Conservation (phyloP, 495 filamentous ascomycete genomes). For the Daldinia decipiens region DNA sequence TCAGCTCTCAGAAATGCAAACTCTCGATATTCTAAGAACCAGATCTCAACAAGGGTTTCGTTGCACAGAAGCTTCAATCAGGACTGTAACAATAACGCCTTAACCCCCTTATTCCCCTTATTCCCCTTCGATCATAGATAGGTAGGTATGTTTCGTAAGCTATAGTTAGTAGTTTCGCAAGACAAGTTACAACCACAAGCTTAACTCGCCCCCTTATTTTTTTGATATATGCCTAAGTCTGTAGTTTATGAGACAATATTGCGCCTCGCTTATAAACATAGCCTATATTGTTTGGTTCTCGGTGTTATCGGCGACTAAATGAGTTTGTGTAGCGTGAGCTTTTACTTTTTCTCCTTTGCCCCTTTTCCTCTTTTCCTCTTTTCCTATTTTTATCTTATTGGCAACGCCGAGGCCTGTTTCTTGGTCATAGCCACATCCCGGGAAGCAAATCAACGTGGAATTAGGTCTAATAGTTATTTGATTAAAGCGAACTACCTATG, state of each 20-base stretch:
- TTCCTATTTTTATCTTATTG: slow-evolving; percentile 7
- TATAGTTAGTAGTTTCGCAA: background rate
- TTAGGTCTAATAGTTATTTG: background rate
- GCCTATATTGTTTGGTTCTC: background rate
- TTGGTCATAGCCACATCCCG: background rate
- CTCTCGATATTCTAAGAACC: background rate
- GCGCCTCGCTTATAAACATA: background rate
- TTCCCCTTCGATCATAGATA: too few relatives aligned
- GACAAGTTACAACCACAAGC: background rate
- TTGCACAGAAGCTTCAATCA: slow-evolving; percentile 20
- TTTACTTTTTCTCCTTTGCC: slow-evolving; percentile 4
- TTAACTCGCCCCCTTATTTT: background rate
- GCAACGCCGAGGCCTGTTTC: background rate
- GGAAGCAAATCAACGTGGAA: background rate
- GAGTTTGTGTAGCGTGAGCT: background rate
- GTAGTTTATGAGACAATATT: background rate
- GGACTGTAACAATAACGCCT: background rate
- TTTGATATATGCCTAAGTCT: background rate
- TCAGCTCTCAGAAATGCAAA: slow-evolving; percentile 19
- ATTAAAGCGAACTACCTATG: background rate
- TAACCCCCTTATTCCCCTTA: too few relatives aligned
- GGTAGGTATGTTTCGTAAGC: background rate
- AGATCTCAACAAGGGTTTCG: background rate
- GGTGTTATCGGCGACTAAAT: slow-evolving; percentile 11
- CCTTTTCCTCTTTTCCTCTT: slow-evolving; percentile 4